Evolutionary conservation across 2,329 filamentous ascomycete genomes (phyloP).

Genomic region (Monosporascus sp.): DNA sequence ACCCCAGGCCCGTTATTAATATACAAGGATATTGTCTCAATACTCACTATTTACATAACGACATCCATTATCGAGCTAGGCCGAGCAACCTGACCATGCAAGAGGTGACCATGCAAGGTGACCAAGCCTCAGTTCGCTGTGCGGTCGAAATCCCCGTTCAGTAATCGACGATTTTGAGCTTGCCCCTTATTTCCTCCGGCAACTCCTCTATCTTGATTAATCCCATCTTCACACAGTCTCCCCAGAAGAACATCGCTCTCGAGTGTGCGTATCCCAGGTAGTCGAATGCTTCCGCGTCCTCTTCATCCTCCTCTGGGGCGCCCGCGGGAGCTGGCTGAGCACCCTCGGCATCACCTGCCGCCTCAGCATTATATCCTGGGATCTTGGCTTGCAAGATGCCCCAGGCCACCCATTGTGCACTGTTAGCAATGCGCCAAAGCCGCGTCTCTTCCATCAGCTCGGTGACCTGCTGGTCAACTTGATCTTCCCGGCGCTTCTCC

Average conservation of each 20-base stretch:
- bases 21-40: too few species aligned
- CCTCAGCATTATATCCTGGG: constrained; percentile 58
- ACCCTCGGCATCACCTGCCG: constrained; percentile 23
- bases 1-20: too few species aligned
- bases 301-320: constrained; percentile 34
- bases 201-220: constrained; percentile 71
- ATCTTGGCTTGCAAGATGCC: constrained; percentile 92
- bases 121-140: too few species aligned
- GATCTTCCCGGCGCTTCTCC: constrained; percentile 57
- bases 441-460: constrained; percentile 71
- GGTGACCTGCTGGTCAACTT: constrained; percentile 61
- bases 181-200: constrained; percentile 57
- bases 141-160: constrained; percentile 23
- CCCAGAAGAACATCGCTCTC: constrained; percentile 89
- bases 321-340: constrained; percentile 4
- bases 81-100: too few species aligned
- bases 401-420: constrained; percentile 90
- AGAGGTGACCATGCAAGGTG: too few species aligned
- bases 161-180: constrained; percentile 66
- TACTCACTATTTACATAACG: too few species aligned
- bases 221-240: constrained; percentile 74
- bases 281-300: constrained; percentile 69
- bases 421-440: constrained; percentile 84
- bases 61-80: too few species aligned
- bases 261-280: constrained; percentile 90